Conservation (phyloP, 1,139 yeast species). For the Blastobotrys petasosporus region DNA sequence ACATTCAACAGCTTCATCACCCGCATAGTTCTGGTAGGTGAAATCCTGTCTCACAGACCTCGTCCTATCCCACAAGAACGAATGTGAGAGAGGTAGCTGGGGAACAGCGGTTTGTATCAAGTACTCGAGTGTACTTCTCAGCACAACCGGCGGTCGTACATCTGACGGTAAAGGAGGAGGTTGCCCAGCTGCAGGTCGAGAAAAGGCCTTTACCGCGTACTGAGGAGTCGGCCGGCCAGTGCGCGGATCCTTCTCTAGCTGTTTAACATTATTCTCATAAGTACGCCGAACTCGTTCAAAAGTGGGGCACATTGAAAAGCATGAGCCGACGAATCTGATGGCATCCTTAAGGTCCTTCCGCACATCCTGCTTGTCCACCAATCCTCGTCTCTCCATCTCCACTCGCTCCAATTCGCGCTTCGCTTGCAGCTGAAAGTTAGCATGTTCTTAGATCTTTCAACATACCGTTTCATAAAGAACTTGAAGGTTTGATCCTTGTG, state of each 20-base stretch:
- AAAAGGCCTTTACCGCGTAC: conserved; percentile 84
- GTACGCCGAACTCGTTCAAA: conserved; percentile 88
- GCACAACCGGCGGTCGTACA: conserved; percentile 83
- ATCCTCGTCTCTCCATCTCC: conserved; percentile 73
- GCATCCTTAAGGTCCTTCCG: conserved; percentile 83
- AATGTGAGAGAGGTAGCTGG: conserved; percentile 74
- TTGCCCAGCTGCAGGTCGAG: conserved; percentile 97
- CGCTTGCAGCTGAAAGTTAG: conserved; percentile 42
- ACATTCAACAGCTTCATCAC: conserved; percentile 91
- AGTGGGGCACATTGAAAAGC: conserved; percentile 90
- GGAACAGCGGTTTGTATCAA: conserved; percentile 59
- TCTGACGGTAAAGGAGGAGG: conserved; percentile 98
- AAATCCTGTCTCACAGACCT: conserved; percentile 95
- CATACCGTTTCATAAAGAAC: conserved; percentile 44
- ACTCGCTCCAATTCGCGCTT: conserved; percentile 73
- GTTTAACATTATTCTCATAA: conserved; percentile 79
- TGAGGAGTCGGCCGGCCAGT: conserved; percentile 58
- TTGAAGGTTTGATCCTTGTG: conserved; percentile 40
- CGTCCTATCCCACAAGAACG: conserved; percentile 98
- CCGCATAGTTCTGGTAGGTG: conserved; percentile 89
- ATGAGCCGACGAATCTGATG: conserved; percentile 78
- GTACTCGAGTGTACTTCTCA: conserved; percentile 61
- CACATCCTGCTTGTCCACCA: conserved; percentile 83
- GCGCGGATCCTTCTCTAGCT: conserved; percentile 57
- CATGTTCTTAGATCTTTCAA: conserved; percentile 5